phyloP scores from a whole-genome alignment of 495 filamentous ascomycete genomes.

The Sordaria brevicollis region DNA sequence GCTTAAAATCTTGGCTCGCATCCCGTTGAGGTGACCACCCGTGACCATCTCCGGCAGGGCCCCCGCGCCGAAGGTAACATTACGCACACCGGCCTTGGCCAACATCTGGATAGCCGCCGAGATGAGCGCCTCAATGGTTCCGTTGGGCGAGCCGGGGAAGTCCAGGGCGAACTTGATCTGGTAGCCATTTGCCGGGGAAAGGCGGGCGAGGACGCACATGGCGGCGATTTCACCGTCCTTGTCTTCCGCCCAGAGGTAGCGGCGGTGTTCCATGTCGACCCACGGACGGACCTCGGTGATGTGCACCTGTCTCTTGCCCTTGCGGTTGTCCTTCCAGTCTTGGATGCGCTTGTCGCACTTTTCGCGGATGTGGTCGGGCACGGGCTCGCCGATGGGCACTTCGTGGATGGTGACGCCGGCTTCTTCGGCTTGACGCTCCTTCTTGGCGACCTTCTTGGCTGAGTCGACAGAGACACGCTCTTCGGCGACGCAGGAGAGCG shows the following conservation, averaged over 20 bases:
- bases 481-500: slow-evolving; percentile 72
- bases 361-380: slow-evolving; percentile 50
- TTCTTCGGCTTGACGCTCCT: slow-evolving; percentile 60
- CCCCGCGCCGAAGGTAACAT: slow-evolving; percentile 72
- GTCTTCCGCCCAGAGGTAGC: slow-evolving; percentile 68
- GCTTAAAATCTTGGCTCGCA: slow-evolving; percentile 61
- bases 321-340: slow-evolving; percentile 70
- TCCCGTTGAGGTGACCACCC: slow-evolving; percentile 64
- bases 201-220: slow-evolving; percentile 62
- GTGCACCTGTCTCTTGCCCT: slow-evolving; percentile 69
- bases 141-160: slow-evolving; percentile 68
- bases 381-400: slow-evolving; percentile 47
- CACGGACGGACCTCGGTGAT: slow-evolving; percentile 76
- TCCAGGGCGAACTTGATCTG: slow-evolving; percentile 85
- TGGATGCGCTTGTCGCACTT: slow-evolving; percentile 60
- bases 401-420: slow-evolving; percentile 68
- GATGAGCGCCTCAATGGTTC: slow-evolving; percentile 71
- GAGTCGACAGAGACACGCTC: slow-evolving; percentile 66
- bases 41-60: slow-evolving; percentile 56
- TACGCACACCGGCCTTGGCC: slow-evolving; percentile 48
- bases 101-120: slow-evolving; percentile 64
- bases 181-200: slow-evolving; percentile 66
- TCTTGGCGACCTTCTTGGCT: slow-evolving; percentile 51
- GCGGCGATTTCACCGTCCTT: slow-evolving; percentile 57
- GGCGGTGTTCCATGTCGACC: slow-evolving; percentile 65